Evolutionary conservation across 2,329 filamentous ascomycete genomes (phyloP), one percentile per base, ranked within the genome.

Genomic region (Monosporascus sp.): DNA sequence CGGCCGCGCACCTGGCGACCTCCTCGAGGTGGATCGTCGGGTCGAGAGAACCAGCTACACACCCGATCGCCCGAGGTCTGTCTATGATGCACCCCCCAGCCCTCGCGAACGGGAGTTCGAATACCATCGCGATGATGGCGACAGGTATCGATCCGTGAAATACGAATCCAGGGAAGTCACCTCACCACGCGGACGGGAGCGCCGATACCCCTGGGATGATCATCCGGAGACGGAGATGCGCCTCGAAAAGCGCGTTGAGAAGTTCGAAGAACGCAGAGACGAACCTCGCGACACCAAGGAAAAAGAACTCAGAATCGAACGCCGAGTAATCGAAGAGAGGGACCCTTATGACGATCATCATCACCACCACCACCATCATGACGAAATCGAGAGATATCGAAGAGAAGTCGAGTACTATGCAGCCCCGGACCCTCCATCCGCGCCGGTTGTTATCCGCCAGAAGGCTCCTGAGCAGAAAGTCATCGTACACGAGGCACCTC

Each of bases 401-500:
- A 79, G 78, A 65, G 82, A 86, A 65, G 82, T 80, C 2, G 83
- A 86, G 59, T 86, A 84, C 65, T 86, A 80, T 61, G 72, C 77
- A 45, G 77, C 77, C 3, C 72, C 75, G 25, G 73, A 79, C 22
- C 77, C 78, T 14, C 68, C 75, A 9, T 74, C 65, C 4, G 65
- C 74, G 2, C 80, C 80, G 5, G 76, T 85, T 55, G 73, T 84
- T 51, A 81, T 85, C 57, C 79, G 80, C 50, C 77, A 81, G 60
- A 74, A 76, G 49, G 74, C 76, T 1, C 73, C 76, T 2, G 80
- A 84, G 63, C 81, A 85, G 63, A 78, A 79, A 63, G 83, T 85
- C 60, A 81, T 85, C 57, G 75, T 84, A 8, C 77, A 85, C 56
- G 81, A 84, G 60, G 79, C 80, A 0, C 74, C 79, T 3, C 80